Evolutionary conservation across 2,329 filamentous ascomycete genomes (phyloP).

Genomic region (Stagonosporopsis tanaceti): DNA sequence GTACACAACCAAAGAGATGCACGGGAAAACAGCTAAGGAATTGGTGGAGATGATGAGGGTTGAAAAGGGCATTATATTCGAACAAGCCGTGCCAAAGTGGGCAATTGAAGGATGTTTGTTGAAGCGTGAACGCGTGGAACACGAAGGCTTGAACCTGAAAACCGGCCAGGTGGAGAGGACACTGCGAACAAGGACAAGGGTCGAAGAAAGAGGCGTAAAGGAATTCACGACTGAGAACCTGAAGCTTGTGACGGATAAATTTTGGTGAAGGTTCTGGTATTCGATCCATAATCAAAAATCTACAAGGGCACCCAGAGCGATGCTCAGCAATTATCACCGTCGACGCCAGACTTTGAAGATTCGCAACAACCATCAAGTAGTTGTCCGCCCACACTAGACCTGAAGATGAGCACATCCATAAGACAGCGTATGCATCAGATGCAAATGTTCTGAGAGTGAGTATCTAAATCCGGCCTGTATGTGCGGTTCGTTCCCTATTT

Average conservation of each 20-base stretch:
- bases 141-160: slow-evolving; percentile 40
- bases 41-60: slow-evolving; percentile 35
- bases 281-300: not conserved
- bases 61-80: slow-evolving; percentile 34
- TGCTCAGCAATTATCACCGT: not conserved
- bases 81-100: slow-evolving; percentile 42
- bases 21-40: slow-evolving; percentile 35
- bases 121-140: slow-evolving; percentile 42
- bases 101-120: slow-evolving; percentile 43
- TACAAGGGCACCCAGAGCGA: not conserved
- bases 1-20: slow-evolving; percentile 35
- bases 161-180: slow-evolving; percentile 35
- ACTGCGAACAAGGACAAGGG: slow-evolving; percentile 32
- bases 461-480: too few relatives aligned
- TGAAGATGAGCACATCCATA: not conserved
- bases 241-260: slow-evolving; percentile 36
- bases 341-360: not conserved
- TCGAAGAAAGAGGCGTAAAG: slow-evolving; percentile 38
- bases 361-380: not conserved
- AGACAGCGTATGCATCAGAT: not conserved
- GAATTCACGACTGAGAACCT: slow-evolving; percentile 35
- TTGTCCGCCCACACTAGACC: too few relatives aligned
- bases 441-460: too few relatives aligned
- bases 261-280: slow-evolving; percentile 23
- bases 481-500: too few relatives aligned